Conservation (phyloP, 148 eudicot genomes). For the Chenopodium quinoa region DNA sequence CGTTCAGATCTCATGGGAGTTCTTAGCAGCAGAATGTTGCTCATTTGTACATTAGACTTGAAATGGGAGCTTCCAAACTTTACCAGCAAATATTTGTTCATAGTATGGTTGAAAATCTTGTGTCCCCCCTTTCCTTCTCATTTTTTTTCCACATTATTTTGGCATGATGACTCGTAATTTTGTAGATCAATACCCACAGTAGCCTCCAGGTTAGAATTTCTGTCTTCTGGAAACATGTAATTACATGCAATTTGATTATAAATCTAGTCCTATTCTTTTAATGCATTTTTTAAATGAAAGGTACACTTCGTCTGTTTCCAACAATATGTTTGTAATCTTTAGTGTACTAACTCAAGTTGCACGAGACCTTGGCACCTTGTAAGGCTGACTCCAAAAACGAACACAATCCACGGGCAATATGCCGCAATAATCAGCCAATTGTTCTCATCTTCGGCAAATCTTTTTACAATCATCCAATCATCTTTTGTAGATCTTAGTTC, state of each 20-base stretch:
- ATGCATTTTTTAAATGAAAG: background rate
- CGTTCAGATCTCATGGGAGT: slow-evolving; percentile 85
- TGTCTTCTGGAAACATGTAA: slow-evolving; percentile 9
- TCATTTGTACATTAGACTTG: slow-evolving; percentile 44
- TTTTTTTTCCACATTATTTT: background rate
- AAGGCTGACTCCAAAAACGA: no score
- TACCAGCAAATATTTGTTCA: slow-evolving; percentile 24
- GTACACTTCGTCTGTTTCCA: background rate
- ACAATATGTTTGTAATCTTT: no score
- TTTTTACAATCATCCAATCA: no score
- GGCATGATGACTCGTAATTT: slow-evolving; percentile 14
- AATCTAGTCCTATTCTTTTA: slow-evolving; percentile 16
- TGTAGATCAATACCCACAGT: slow-evolving; percentile 19
- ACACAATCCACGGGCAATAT: no score
- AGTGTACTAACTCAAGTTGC: no score
- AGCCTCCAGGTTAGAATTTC: slow-evolving; percentile 9
- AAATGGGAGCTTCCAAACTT: slow-evolving; percentile 4
- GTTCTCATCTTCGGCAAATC: no score
- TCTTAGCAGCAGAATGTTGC: slow-evolving; percentile 37
- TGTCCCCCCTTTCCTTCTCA: background rate
- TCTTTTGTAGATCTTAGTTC: no score
- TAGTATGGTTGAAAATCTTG: slow-evolving; percentile 14
- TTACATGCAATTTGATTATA: slow-evolving; percentile 3
- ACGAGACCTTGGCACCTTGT: no score
- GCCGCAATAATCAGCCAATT: no score